Conservation (phyloP, 202 grass and related monocot genomes). For the Thinopyrum obtusiflorum region DNA sequence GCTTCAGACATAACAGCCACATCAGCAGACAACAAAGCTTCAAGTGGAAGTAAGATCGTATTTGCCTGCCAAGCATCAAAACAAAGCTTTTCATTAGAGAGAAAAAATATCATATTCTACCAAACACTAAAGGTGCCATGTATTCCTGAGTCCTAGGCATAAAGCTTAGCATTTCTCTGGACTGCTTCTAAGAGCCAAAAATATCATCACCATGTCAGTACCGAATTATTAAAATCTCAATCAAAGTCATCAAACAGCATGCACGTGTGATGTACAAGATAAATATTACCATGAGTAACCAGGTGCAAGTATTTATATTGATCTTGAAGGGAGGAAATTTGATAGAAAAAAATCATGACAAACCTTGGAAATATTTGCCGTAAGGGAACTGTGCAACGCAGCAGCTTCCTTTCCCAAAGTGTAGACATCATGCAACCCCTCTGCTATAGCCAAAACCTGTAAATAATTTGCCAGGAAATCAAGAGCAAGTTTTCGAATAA, state of each 20-base stretch:
- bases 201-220: conserved; percentile 2
- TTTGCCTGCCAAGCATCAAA: conserved; percentile 68
- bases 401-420: conserved; percentile 77
- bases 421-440: conserved; percentile 86
- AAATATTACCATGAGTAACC: conserved; percentile 23
- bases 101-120: conserved; percentile 10
- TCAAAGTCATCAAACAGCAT: conserved; percentile 20
- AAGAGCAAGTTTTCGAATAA: conserved; percentile 20
- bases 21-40: conserved; percentile 77
- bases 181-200: background rate
- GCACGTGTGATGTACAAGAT: conserved; percentile 31
- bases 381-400: conserved; percentile 67
- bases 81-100: conserved; percentile 13
- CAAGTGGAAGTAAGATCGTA: conserved; percentile 78
- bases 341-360: conserved; percentile 27
- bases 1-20: conserved; percentile 65
- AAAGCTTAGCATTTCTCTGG: conserved; percentile 11
- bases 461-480: conserved; percentile 43
- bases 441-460: conserved; percentile 91
- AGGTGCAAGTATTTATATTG: conserved; percentile 26
- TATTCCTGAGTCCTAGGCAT: conserved; percentile 16
- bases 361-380: conserved; percentile 86
- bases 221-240: conserved; percentile 6
- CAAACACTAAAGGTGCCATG: background rate
- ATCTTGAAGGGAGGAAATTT: conserved; percentile 22